A percentile compares a stretch with the other conserved stretches of the same genome.
These are phyloP conservation scores for Naganishia antarctica DNA, from an alignment of 768 basidiomycete species.

Conservation along the genomic window DNA sequence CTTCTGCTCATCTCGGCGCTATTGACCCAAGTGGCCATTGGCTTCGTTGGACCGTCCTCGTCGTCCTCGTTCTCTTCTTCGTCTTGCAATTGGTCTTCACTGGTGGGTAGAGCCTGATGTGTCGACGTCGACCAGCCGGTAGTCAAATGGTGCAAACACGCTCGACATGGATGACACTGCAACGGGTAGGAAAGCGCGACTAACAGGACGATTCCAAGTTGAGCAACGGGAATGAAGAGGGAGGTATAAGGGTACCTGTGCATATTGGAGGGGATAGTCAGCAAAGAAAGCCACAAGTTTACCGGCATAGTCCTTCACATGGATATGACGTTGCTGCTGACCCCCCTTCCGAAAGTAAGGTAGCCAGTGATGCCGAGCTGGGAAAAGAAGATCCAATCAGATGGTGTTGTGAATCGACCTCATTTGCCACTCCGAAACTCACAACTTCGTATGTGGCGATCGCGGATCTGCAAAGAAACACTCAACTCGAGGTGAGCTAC, in stretches of 20 bases:
- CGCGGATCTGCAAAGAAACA: conserved; percentile 57
- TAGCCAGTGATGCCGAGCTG: conserved; percentile 59
- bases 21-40: conserved; percentile 12
- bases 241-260: conserved; percentile 58
- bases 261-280: no score
- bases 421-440: conserved; percentile 41
- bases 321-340: conserved; percentile 86
- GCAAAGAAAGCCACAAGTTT: no score
- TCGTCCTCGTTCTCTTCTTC: conserved; percentile 35
- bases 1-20: conserved; percentile 35
- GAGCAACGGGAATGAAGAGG: conserved; percentile 84
- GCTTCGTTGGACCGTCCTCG: conserved; percentile 23
- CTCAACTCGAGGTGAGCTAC: no score
- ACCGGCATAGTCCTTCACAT: no score
- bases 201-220: conserved; percentile 82
- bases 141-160: conserved; percentile 66
- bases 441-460: conserved; percentile 82
- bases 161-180: conserved; percentile 89
- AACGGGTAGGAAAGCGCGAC: conserved; percentile 91
- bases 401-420: not conserved
- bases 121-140: conserved; percentile 30
- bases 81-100: conserved; percentile 42
- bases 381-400: conserved; percentile 21
- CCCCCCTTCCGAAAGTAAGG: conserved; percentile 84
- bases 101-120: conserved; percentile 27